Conservation (phyloP, 2,329 filamentous ascomycete species). For the Bipolaris bicolor region DNA sequence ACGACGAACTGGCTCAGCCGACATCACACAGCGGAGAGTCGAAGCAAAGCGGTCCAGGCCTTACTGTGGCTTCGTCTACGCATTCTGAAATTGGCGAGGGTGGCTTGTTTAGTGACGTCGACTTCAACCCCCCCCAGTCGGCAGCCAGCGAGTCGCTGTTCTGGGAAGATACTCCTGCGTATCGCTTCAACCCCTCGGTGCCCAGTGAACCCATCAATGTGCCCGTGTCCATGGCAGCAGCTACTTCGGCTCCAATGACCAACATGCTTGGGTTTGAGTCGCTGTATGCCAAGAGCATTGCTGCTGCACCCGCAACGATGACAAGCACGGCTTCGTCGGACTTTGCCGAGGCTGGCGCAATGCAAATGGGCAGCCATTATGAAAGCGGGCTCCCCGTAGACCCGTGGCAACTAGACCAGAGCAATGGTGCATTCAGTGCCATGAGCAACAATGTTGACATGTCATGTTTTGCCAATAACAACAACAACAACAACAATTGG, state of each 20-base stretch:
- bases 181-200: constrained; percentile 36
- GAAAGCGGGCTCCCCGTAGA: constrained; percentile 39
- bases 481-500: constrained; percentile 37
- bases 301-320: constrained; percentile 30
- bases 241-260: constrained; percentile 26
- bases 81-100: constrained; percentile 51
- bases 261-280: constrained; percentile 37
- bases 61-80: constrained; percentile 50
- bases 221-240: constrained; percentile 35
- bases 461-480: constrained; percentile 33
- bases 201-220: constrained; percentile 31
- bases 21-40: constrained; percentile 52
- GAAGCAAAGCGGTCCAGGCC: constrained; percentile 48
- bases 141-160: constrained; percentile 43
- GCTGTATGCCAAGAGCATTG: constrained; percentile 38
- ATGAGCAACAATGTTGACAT: constrained; percentile 34
- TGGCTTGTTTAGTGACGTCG: constrained; percentile 43
- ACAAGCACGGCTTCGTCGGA: constrained; percentile 30
- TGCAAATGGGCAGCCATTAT: constrained; percentile 41
- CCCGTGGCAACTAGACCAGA: constrained; percentile 42
- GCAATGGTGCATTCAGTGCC: constrained; percentile 31
- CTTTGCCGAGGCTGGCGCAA: constrained; percentile 38
- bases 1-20: constrained; percentile 44
- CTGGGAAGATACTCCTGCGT: constrained; percentile 48
- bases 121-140: constrained; percentile 40